These are phyloP conservation scores for Taiozyma sp. DNA, from an alignment of 1,139 yeast genomes.

Conservation along the genomic window DNA sequence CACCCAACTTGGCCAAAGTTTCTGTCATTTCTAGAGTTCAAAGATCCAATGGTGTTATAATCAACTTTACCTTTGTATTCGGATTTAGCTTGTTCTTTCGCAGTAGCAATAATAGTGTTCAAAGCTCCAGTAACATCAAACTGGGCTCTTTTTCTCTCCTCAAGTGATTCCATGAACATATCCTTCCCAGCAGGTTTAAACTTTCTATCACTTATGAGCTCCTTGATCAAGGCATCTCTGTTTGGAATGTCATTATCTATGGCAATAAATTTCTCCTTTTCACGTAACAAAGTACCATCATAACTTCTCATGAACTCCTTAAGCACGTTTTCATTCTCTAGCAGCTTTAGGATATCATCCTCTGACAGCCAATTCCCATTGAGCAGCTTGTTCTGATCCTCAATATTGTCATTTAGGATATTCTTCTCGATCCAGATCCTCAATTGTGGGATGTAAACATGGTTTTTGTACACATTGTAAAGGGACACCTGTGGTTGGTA, in stretches of 20 bases:
- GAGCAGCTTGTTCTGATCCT: neutral
- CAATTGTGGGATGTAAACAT: constrained; percentile 28
- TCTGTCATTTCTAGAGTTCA: neutral
- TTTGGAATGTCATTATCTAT: neutral
- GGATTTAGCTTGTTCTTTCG: neutral
- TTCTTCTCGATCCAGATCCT: constrained; percentile 23
- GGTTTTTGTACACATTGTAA: constrained; percentile 24
- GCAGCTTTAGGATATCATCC: constrained; percentile 5
- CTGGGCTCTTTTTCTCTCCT: neutral
- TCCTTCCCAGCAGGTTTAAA: constrained; percentile 1
- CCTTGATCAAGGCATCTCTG: neutral
- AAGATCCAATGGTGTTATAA: neutral
- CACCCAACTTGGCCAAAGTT: neutral
- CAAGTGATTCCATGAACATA: neutral
- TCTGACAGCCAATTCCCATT: constrained; percentile 6
- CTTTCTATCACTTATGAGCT: neutral
- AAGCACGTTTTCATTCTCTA: constrained; percentile 8
- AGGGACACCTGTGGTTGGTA: constrained; percentile 12
- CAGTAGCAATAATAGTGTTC: neutral
- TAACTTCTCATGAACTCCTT: constrained; percentile 6
- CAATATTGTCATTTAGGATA: neutral
- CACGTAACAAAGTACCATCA: constrained; percentile 11
- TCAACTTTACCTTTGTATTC: neutral
- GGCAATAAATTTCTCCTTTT: constrained; percentile 11
- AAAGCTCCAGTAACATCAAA: neutral